Conservation (phyloP, 1,284 basidiomycete genomes). For the Tilletia setariae region DNA sequence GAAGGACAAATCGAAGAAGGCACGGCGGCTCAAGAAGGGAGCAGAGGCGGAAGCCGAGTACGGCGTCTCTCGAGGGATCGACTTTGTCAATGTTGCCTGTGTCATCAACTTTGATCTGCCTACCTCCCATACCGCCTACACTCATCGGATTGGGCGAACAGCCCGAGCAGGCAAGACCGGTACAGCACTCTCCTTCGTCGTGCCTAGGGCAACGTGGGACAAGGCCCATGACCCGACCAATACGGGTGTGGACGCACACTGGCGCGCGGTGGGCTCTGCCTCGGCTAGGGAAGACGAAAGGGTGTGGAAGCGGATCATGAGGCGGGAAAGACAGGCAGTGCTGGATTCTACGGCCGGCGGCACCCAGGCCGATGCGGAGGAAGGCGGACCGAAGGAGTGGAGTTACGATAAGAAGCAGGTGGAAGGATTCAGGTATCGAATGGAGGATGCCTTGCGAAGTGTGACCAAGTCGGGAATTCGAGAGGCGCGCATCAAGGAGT, state of each 20-base stretch:
- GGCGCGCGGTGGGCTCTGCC: slow-evolving; percentile 55
- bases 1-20: background rate
- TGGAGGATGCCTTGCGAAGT: slow-evolving; percentile 88
- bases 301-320: slow-evolving; percentile 62
- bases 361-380: background rate
- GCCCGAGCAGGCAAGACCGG: slow-evolving; percentile 92
- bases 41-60: slow-evolving; percentile 63
- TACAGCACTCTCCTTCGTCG: slow-evolving; percentile 84
- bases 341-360: background rate
- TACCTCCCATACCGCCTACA: slow-evolving; percentile 80
- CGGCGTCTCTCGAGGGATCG: slow-evolving; percentile 91
- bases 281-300: slow-evolving; percentile 72
- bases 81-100: slow-evolving; percentile 94
- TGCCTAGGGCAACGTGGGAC: slow-evolving; percentile 72
- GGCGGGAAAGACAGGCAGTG: slow-evolving; percentile 2
- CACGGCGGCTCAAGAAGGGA: slow-evolving; percentile 18
- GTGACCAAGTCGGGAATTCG: slow-evolving; percentile 81
- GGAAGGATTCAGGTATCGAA: slow-evolving; percentile 96
- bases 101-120: slow-evolving; percentile 99
- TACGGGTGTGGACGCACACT: slow-evolving; percentile 3
- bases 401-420: slow-evolving; percentile 89
- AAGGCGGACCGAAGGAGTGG: slow-evolving; percentile 65
- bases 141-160: slow-evolving; percentile 91
- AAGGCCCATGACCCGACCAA: slow-evolving; percentile 58
- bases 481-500: slow-evolving; percentile 89